Evolutionary conservation across 441 rosid species (phyloP).

Genomic region (Raphanus hybrid): DNA sequence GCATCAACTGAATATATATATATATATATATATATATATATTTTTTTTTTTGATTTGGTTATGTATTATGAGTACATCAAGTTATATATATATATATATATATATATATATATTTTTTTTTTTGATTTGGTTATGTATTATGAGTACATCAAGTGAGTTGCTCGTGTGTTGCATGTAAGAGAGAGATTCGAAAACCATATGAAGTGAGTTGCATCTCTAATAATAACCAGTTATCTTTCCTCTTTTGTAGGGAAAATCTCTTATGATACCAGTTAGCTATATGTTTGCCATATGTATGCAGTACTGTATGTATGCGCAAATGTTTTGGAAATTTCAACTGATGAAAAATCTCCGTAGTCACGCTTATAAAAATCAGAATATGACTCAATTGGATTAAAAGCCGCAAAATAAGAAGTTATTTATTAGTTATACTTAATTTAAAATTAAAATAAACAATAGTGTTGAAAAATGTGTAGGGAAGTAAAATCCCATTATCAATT

Average conservation of each 20-base stretch:
- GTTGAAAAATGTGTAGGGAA: slow-evolving; percentile 41
- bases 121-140: neutral
- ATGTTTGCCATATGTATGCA: neutral
- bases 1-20: no score
- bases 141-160: neutral
- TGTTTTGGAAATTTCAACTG: neutral
- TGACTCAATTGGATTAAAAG: slow-evolving; percentile 34
- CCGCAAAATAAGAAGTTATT: slow-evolving; percentile 42
- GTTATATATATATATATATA: no score
- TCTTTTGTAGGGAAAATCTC: neutral
- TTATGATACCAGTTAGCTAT: neutral
- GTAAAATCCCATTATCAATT: slow-evolving; percentile 45
- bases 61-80: neutral
- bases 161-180: neutral
- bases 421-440: neutral
- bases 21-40: neutral
- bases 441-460: slow-evolving; percentile 14
- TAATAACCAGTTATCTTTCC: neutral
- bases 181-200: neutral
- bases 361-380: slow-evolving; percentile 26
- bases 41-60: neutral
- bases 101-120: no score
- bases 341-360: slow-evolving; percentile 33
- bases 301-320: neutral
- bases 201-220: neutral